phyloP scores from a whole-genome alignment of 2,329 filamentous ascomycete genomes.

The Fusarium fujikuroi region DNA sequence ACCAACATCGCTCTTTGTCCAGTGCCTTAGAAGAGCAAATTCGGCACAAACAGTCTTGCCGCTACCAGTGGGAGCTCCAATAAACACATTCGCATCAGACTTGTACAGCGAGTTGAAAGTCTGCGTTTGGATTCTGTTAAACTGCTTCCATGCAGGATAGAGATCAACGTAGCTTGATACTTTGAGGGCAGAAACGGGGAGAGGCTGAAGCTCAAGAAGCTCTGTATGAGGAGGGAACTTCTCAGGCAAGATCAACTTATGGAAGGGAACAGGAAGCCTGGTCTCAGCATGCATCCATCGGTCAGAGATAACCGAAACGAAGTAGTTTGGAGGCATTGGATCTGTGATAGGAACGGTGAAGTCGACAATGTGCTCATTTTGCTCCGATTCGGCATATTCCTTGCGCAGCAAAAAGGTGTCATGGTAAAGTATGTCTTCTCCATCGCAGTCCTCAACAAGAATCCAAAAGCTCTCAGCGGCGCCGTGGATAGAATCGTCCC shows the following conservation, averaged over 20 bases:
- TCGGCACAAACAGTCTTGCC: constrained; percentile 98
- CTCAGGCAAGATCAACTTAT: constrained; percentile 92
- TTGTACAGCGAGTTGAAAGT: constrained; percentile 94
- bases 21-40: constrained; percentile 89
- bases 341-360: constrained; percentile 97
- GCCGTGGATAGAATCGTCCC: constrained; percentile 92
- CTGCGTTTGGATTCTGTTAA: constrained; percentile 98
- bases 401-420: constrained; percentile 93
- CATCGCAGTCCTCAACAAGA: constrained; percentile 95
- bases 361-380: constrained; percentile 93
- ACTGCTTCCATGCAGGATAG: constrained; percentile 85
- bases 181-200: constrained; percentile 91
- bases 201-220: constrained; percentile 88
- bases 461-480: constrained; percentile 96
- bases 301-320: constrained; percentile 93
- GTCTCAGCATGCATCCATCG: constrained; percentile 99
- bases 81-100: constrained; percentile 91
- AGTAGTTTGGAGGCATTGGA: constrained; percentile 98
- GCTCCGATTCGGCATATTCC: constrained; percentile 85
- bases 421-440: constrained; percentile 93
- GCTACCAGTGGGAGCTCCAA: constrained; percentile 92
- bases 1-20: constrained; percentile 68
- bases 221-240: constrained; percentile 96
- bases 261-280: constrained; percentile 90
- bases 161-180: constrained; percentile 81